These are phyloP conservation scores for Podochytrium sp. DNA, from an alignment of 192 early-diverging fungal species.

Conservation along the genomic window DNA sequence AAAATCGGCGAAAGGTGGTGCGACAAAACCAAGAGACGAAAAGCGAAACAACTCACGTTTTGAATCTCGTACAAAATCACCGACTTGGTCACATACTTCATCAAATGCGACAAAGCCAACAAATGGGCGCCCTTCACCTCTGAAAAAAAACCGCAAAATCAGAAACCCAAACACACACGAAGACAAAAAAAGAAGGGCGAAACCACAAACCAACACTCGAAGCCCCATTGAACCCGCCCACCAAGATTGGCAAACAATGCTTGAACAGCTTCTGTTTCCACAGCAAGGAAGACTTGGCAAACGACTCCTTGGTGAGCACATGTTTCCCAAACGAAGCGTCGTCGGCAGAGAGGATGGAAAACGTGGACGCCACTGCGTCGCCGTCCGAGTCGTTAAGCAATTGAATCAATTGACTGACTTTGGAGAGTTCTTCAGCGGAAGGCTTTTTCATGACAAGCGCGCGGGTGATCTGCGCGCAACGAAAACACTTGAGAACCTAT, in stretches of 20 bases:
- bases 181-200: not conserved
- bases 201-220: not conserved
- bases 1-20: not conserved
- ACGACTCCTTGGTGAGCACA: constrained; percentile 66
- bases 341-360: constrained; percentile 17
- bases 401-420: constrained; percentile 10
- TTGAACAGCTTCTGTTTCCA: constrained; percentile 88
- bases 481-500: not conserved
- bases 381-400: not conserved
- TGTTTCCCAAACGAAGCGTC: constrained; percentile 36
- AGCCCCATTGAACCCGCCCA: constrained; percentile 27
- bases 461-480: constrained; percentile 4
- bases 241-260: constrained; percentile 62
- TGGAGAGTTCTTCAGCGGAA: not conserved
- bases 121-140: constrained; percentile 74
- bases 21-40: not conserved
- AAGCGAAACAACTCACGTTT: constrained; percentile 46
- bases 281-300: constrained; percentile 69
- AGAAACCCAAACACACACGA: not conserved
- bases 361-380: constrained; percentile 4
- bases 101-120: constrained; percentile 79
- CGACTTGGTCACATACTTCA: constrained; percentile 82
- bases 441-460: constrained; percentile 19
- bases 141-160: constrained; percentile 16
- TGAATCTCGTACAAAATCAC: constrained; percentile 79